These are phyloP conservation scores for Solanum hybrid DNA, from an alignment of 305 asterid species.

Conservation along the genomic window DNA sequence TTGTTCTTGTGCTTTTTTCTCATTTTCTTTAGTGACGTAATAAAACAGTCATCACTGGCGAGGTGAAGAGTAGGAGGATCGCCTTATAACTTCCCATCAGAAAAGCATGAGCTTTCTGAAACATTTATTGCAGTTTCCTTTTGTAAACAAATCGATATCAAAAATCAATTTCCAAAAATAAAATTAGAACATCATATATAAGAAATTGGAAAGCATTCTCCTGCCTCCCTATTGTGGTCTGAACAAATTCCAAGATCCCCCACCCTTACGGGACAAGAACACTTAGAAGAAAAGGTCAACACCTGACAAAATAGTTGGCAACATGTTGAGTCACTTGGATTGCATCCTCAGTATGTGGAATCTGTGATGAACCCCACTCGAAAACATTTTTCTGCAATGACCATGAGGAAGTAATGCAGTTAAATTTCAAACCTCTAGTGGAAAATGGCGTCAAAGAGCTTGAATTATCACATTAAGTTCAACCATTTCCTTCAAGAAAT, in stretches of 20 bases:
- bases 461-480: neutral
- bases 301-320: conserved; percentile 86
- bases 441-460: neutral
- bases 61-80: neutral
- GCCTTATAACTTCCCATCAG: neutral
- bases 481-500: neutral
- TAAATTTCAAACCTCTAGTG: neutral
- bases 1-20: neutral
- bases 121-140: neutral
- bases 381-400: conserved; percentile 85
- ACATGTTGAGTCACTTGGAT: conserved; percentile 88
- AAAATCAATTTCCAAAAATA: neutral
- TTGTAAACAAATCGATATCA: neutral
- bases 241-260: neutral
- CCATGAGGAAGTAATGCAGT: neutral
- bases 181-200: neutral
- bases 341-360: conserved; percentile 97
- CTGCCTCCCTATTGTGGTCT: neutral
- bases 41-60: neutral
- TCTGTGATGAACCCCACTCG: conserved; percentile 84
- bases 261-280: neutral
- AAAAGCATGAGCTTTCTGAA: neutral
- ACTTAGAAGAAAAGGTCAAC: neutral
- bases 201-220: neutral
- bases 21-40: neutral